phyloP scores from a whole-genome alignment of 352 stramenopile species.

The Pythium oligandrum region DNA sequence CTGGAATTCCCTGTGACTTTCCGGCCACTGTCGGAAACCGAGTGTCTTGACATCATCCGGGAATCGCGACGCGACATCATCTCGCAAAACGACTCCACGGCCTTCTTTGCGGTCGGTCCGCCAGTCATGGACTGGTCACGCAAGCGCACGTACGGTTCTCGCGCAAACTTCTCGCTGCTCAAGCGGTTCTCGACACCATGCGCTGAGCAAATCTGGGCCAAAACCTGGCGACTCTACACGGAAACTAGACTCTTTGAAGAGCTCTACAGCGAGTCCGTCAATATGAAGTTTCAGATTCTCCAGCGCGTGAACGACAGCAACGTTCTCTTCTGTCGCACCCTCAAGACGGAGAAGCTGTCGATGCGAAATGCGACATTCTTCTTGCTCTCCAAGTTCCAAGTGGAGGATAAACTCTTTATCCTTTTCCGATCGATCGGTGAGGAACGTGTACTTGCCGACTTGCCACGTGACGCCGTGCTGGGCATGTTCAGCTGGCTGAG shows the following conservation, averaged over 20 bases:
- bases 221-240: slow-evolving; percentile 25
- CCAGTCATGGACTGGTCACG: slow-evolving; percentile 31
- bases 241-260: slow-evolving; percentile 22
- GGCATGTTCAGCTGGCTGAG: slow-evolving; percentile 37
- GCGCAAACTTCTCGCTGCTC: slow-evolving; percentile 24
- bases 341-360: slow-evolving; percentile 23
- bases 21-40: slow-evolving; percentile 16
- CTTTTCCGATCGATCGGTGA: slow-evolving; percentile 31
- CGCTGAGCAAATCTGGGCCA: slow-evolving; percentile 11
- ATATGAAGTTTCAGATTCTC: slow-evolving; percentile 29
- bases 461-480: slow-evolving; percentile 16
- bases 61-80: slow-evolving; percentile 9
- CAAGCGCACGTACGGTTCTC: slow-evolving; percentile 23
- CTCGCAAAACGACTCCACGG: slow-evolving; percentile 13
- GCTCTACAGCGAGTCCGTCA: slow-evolving; percentile 28
- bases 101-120: slow-evolving; percentile 15
- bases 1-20: slow-evolving; percentile 19
- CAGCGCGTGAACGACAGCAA: slow-evolving; percentile 30
- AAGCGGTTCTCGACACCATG: slow-evolving; percentile 20
- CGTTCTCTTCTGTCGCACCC: slow-evolving; percentile 25
- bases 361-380: slow-evolving; percentile 29
- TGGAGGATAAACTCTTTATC: slow-evolving; percentile 19
- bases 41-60: slow-evolving; percentile 20
- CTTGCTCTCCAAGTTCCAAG: slow-evolving; percentile 22
- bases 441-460: slow-evolving; percentile 15